Percentiles rank a stretch among this genome's conserved stretches.
These are phyloP conservation scores for Chaetomiaceae sp. DNA, from an alignment of 2,329 filamentous ascomycete genomes.

Conservation along the genomic window DNA sequence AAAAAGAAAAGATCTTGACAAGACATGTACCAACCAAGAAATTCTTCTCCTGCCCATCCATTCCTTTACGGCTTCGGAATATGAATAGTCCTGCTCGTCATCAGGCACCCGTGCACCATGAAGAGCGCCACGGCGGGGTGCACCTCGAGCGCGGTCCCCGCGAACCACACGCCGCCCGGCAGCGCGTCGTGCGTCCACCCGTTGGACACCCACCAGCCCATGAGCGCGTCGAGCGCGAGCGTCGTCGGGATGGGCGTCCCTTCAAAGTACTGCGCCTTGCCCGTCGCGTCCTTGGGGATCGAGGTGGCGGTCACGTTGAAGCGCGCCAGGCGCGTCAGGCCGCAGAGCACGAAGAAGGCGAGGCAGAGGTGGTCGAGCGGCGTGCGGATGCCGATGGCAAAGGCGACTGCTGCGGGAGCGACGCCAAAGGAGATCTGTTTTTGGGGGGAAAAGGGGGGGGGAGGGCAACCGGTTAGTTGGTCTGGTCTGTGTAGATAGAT, in stretches of 20 bases:
- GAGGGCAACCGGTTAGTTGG: not conserved
- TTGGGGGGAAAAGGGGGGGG: not conserved
- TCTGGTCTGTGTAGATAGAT: too few relatives aligned
- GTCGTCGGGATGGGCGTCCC: constrained; percentile 94
- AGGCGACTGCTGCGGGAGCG: constrained; percentile 80
- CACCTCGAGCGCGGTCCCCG: constrained; percentile 69
- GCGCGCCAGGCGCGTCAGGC: constrained; percentile 84
- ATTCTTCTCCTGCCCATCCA: too few relatives aligned
- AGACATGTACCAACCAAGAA: too few relatives aligned
- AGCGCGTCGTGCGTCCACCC: constrained; percentile 75
- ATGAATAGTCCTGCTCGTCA: constrained; percentile 92
- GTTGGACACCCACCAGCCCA: constrained; percentile 83
- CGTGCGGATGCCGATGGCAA: constrained; percentile 84
- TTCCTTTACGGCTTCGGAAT: constrained; percentile 87
- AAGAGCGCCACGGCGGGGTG: constrained; percentile 81
- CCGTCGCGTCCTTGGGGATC: constrained; percentile 84
- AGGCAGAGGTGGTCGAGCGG: constrained; percentile 74
- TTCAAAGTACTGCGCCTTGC: constrained; percentile 95
- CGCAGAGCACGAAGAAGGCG: constrained; percentile 88
- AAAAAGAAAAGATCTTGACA: too few relatives aligned
- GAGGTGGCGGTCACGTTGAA: constrained; percentile 94
- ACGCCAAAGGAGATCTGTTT: constrained; percentile 89
- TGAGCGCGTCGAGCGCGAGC: constrained; percentile 71
- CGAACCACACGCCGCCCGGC: constrained; percentile 67
- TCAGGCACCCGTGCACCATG: constrained; percentile 82